Evolutionary conservation across 306 rosid species (phyloP).

Genomic region (Clitoria ternatea): DNA sequence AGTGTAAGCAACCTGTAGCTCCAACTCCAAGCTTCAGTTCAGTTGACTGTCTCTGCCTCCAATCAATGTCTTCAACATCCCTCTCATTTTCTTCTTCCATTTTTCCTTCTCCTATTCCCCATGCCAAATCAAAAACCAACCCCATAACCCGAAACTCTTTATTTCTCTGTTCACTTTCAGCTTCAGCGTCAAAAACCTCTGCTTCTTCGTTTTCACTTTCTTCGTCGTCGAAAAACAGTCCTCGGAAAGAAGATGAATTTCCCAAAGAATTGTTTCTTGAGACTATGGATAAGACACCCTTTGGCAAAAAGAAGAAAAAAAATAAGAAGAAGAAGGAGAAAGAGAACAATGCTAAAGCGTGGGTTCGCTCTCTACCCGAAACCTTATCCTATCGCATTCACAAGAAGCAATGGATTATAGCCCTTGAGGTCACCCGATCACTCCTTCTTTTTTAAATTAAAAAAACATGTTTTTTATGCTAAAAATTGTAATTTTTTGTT

Average conservation of each 20-base stretch:
- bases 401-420: slow-evolving; percentile 66
- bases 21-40: no score
- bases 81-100: slow-evolving; percentile 58
- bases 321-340: slow-evolving; percentile 61
- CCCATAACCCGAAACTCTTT: slow-evolving; percentile 19
- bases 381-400: slow-evolving; percentile 47
- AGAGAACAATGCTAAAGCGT: slow-evolving; percentile 47
- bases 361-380: slow-evolving; percentile 74
- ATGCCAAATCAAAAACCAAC: not conserved
- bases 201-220: slow-evolving; percentile 12
- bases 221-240: slow-evolving; percentile 31
- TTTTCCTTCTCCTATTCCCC: slow-evolving; percentile 23
- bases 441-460: not conserved
- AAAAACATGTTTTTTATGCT: not conserved
- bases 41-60: not conserved
- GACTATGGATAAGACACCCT: slow-evolving; percentile 25
- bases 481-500: no score
- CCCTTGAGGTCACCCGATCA: slow-evolving; percentile 55
- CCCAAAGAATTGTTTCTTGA: slow-evolving; percentile 36
- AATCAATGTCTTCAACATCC: slow-evolving; percentile 51
- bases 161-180: slow-evolving; percentile 25
- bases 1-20: no score
- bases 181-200: slow-evolving; percentile 30
- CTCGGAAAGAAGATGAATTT: slow-evolving; percentile 58
- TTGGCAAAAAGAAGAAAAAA: slow-evolving; percentile 51